phyloP scores from a whole-genome alignment of 768 basidiomycete species.

The Gloeopeniophorella convolvens region DNA sequence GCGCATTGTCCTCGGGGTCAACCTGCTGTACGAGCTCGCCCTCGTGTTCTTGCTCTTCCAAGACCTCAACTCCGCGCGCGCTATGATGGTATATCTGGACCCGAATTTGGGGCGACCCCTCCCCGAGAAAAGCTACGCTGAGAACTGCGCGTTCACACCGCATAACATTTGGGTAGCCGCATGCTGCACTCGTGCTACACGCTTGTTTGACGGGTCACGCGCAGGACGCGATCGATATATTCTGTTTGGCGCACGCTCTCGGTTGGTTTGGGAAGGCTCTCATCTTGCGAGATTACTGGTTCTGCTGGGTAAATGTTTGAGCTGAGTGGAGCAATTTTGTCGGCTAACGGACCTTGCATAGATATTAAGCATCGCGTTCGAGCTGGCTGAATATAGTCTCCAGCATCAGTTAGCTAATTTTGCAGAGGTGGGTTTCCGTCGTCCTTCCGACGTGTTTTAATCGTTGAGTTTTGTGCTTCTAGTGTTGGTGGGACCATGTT shows the following conservation, averaged over 20 bases:
- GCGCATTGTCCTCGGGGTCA: constrained; percentile 72
- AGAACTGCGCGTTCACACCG: constrained; percentile 62
- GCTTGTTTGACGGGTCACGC: background rate
- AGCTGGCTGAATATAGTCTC: constrained; percentile 82
- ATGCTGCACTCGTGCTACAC: background rate
- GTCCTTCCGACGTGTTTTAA: constrained; percentile 19
- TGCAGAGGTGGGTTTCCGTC: constrained; percentile 54
- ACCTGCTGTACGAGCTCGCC: constrained; percentile 75
- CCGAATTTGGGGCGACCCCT: constrained; percentile 62
- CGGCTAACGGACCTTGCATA: constrained; percentile 27
- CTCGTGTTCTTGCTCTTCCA: constrained; percentile 85
- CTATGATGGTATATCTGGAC: constrained; percentile 77
- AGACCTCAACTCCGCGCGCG: constrained; percentile 67
- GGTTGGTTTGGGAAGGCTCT: constrained; percentile 93
- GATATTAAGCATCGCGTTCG: constrained; percentile 85
- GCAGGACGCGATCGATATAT: constrained; percentile 78
- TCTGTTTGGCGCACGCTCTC: constrained; percentile 77
- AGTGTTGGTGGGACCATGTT: constrained; percentile 96
- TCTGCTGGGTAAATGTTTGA: constrained; percentile 66
- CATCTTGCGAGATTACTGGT: constrained; percentile 89
- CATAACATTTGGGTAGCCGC: constrained; percentile 59
- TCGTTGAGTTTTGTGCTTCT: constrained; percentile 18
- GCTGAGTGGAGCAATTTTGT: constrained; percentile 1
- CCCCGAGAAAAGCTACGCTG: constrained; percentile 83
- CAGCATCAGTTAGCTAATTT: constrained; percentile 88